Evolutionary conservation across 1,139 yeast genomes (phyloP), one percentile per base, ranked within the genome.

Genomic region (Suhomyces chickasaworum): DNA sequence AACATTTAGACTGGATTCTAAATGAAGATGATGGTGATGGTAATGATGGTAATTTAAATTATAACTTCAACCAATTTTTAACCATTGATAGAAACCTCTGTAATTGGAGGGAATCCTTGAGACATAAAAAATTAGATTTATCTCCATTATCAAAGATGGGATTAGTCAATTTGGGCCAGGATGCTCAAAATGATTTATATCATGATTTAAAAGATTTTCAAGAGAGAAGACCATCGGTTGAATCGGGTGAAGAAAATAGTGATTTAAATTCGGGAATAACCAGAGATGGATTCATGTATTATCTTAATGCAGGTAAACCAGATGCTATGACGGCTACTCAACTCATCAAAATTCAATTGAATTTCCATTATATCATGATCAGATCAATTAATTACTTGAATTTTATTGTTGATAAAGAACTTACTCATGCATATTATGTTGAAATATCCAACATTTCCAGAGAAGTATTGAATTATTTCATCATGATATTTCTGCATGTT

Each of bases 11-110:
- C 49, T 73, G 79, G 78, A 73, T 75, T 23, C 61, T 74, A 33
- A 74, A 73, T 51, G 78, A 75, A 50, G 78, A 73, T 50, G 80
- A 73, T 53, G 79, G 79, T 22, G 80, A 75, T 56, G 79, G 79
- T 12, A 75, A 74, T 51, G 80, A 75, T 55, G 80, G 80, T 13
- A 75, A 75, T 50, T 67, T 75, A 54, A 75, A 75, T 51, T 75
- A 75, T 54, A 75, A 75, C 52, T 74, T 70, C 47, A 68, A 67
- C 45, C 80, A 75, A 49, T 75, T 75, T 50, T 61, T 70, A 27
- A 67, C 71, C 4, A 75, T 75, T 41, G 80, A 75, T 54, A 69
- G 67, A 46, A 75, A 75, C 52, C 61, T 75, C 41, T 58, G 71
- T 4, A 67, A 65, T 42, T 75, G 80, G 80, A 67, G 79, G 52